phyloP scores from a whole-genome alignment of 106 monocot species.

The Dactylorhiza incarnata region DNA sequence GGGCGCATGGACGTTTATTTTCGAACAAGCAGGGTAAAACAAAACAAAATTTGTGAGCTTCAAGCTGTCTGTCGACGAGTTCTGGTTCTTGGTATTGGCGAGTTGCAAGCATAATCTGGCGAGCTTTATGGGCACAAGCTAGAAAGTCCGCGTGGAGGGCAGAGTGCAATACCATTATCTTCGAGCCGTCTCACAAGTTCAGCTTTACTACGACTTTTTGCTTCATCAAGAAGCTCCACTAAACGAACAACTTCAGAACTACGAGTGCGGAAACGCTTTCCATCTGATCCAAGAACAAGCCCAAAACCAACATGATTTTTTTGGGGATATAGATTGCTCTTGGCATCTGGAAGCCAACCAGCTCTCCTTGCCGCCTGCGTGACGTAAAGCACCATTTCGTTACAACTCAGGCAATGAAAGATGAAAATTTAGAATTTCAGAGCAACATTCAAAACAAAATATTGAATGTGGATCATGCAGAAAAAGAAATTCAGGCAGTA shows the following conservation, averaged over 20 bases:
- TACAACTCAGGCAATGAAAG: neutral
- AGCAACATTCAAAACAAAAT: neutral
- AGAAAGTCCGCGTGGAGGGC: too few species aligned
- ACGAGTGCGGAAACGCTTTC: too few species aligned
- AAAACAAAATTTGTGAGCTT: too few species aligned
- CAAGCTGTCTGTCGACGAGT: too few species aligned
- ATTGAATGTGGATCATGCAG: too few species aligned
- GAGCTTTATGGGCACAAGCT: too few species aligned
- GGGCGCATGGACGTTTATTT: too few species aligned
- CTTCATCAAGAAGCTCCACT: conserved; percentile 92
- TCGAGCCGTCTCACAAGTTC: conserved; percentile 70
- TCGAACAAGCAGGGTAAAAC: too few species aligned
- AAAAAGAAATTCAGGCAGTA: too few species aligned
- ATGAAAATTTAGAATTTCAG: neutral
- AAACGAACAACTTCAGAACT: conserved; percentile 88
- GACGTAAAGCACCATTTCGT: neutral
- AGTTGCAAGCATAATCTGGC: too few species aligned
- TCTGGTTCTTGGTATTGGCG: too few species aligned
- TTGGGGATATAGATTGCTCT: conserved; percentile 36
- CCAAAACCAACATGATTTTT: conserved; percentile 81
- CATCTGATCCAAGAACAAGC: conserved; percentile 81
- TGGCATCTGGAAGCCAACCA: conserved; percentile 51
- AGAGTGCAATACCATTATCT: conserved; percentile 46
- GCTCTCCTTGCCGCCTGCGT: conserved; percentile 30
- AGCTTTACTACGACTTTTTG: conserved; percentile 67